Conservation (phyloP, 108 stramenopile genomes). For the Cyclotella cryptica region DNA sequence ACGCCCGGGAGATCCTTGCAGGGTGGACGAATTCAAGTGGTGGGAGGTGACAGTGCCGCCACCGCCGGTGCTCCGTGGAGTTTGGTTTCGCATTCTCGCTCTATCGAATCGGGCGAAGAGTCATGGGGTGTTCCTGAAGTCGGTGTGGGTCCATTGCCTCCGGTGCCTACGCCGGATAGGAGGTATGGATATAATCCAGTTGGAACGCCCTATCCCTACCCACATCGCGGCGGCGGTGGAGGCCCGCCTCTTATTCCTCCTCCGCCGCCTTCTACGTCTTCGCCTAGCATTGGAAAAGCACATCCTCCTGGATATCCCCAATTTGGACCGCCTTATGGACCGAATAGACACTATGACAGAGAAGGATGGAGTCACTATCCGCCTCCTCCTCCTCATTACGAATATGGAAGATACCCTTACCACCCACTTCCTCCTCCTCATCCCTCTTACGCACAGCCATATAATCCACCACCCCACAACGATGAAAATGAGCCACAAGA, state of each 20-base stretch:
- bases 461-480: not conserved
- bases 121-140: no score
- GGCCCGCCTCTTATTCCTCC: no score
- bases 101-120: not conserved
- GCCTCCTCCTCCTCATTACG: conserved; percentile 5
- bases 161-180: no score
- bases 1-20: not conserved
- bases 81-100: not conserved
- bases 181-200: no score
- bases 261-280: no score
- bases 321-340: no score
- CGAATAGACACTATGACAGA: not conserved
- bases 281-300: no score
- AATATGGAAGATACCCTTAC: not conserved
- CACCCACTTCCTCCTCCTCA: conserved; percentile 16
- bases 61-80: conserved; percentile 1
- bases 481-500: not conserved
- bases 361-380: not conserved
- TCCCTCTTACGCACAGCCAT: not conserved
- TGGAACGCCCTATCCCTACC: no score
- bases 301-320: no score
- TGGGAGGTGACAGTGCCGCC: conserved; percentile 1
- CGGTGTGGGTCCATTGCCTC: no score
- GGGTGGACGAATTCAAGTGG: conserved; percentile 20
- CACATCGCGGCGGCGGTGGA: no score